Conservation (phyloP, 768 basidiomycete genomes). For the Mycena polygramma region DNA sequence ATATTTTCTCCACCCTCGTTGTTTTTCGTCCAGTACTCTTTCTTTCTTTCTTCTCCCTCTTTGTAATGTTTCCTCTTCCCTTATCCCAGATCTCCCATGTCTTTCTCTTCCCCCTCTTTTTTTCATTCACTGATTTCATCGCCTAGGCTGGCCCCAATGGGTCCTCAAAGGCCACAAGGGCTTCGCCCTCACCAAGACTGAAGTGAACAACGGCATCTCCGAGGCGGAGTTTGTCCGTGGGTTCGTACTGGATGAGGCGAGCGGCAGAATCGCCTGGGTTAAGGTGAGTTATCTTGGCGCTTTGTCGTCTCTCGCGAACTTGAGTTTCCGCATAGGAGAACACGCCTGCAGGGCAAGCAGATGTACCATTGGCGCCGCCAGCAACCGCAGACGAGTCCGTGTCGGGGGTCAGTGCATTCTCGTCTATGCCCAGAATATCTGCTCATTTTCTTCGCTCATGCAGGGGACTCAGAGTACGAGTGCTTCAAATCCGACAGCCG, state of each 20-base stretch:
- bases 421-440: too few relatives aligned
- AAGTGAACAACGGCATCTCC: slow-evolving; percentile 50
- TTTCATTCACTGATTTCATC: too few relatives aligned
- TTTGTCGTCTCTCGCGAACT: neutral
- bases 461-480: too few relatives aligned
- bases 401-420: too few relatives aligned
- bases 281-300: neutral
- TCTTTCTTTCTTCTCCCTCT: neutral
- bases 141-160: slow-evolving; percentile 54
- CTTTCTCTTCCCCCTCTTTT: too few relatives aligned
- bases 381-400: too few relatives aligned
- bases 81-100: too few relatives aligned
- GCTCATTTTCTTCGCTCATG: too few relatives aligned
- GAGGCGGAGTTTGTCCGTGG: slow-evolving; percentile 48
- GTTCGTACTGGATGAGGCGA: slow-evolving; percentile 28
- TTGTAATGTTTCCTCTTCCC: slow-evolving; percentile 50
- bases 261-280: neutral
- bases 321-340: neutral
- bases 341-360: neutral
- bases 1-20: too few relatives aligned
- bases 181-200: slow-evolving; percentile 53
- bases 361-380: too few relatives aligned
- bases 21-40: neutral
- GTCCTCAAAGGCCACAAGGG: slow-evolving; percentile 57
- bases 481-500: too few relatives aligned